These are phyloP conservation scores for Silene vulgaris DNA, from an alignment of 179 eudicot species.

Conservation along the genomic window DNA sequence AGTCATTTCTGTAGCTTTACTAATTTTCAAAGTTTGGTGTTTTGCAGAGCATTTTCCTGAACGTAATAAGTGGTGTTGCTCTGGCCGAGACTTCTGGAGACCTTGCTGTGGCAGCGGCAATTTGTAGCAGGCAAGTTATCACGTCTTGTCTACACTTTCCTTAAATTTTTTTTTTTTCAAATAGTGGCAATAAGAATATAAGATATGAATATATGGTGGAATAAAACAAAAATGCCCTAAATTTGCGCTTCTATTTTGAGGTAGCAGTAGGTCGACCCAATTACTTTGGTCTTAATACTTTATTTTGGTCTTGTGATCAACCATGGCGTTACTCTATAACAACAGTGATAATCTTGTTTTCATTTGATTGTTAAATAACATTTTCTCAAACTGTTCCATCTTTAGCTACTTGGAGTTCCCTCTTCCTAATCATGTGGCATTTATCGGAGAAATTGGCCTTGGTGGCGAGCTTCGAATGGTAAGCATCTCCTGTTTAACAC, in stretches of 20 bases:
- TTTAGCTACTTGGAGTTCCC: slow-evolving; percentile 80
- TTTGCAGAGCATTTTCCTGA: slow-evolving; percentile 58
- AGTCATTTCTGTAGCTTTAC: not conserved
- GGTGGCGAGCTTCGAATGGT: slow-evolving; percentile 94
- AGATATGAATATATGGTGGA: not conserved
- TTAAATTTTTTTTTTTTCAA: not conserved
- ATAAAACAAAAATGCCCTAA: not conserved
- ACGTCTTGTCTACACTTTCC: slow-evolving; percentile 4
- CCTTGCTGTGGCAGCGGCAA: slow-evolving; percentile 95
- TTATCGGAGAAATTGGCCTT: slow-evolving; percentile 95
- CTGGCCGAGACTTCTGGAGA: slow-evolving; percentile 87
- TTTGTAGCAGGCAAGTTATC: slow-evolving; percentile 84
- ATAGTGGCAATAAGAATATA: not conserved
- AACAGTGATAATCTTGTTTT: not conserved
- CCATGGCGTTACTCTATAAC: too few species aligned
- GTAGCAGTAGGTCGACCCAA: not conserved
- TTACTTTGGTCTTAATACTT: too few species aligned
- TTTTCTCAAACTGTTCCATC: slow-evolving; percentile 19
- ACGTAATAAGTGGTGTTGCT: slow-evolving; percentile 70
- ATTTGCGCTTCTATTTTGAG: not conserved
- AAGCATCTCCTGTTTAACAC: slow-evolving; percentile 23
- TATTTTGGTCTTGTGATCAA: too few species aligned
- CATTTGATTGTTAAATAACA: slow-evolving; percentile 10
- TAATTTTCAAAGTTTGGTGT: not conserved
- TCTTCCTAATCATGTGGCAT: slow-evolving; percentile 67